Evolutionary conservation across 495 filamentous ascomycete species (phyloP).

Genomic region (Aspergillus nanangensis): DNA sequence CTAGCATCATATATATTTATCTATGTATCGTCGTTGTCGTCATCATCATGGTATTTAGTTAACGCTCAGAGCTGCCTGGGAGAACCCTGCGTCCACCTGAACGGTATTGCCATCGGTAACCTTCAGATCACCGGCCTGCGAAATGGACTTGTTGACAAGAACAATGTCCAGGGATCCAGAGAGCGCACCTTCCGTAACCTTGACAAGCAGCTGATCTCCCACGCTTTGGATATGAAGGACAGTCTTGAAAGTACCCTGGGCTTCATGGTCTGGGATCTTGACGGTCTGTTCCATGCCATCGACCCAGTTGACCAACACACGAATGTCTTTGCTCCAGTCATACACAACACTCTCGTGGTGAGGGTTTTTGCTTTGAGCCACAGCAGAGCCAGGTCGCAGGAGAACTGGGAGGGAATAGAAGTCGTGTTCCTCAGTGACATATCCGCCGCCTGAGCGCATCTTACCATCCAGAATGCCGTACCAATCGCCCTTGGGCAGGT

Average conservation of each 20-base stretch:
- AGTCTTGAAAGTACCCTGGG: neutral
- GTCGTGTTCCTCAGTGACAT: constrained; percentile 6
- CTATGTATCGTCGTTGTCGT: no score
- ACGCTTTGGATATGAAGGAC: neutral
- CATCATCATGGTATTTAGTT: no score
- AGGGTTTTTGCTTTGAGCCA: neutral
- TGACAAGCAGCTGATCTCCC: neutral
- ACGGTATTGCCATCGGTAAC: neutral
- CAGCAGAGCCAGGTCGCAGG: constrained; percentile 1
- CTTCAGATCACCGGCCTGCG: neutral
- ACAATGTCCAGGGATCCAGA: neutral
- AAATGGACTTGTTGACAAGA: constrained; percentile 4
- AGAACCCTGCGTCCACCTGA: neutral
- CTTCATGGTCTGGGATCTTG: constrained; percentile 6
- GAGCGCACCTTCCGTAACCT: constrained; percentile 4
- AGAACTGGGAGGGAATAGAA: constrained; percentile 8
- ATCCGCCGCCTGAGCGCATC: constrained; percentile 4
- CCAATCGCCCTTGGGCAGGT: constrained; percentile 9
- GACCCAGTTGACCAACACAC: constrained; percentile 7
- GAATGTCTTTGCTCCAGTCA: constrained; percentile 8
- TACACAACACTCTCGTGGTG: constrained; percentile 1
- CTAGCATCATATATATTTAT: no score
- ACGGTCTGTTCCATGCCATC: constrained; percentile 9
- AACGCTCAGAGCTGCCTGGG: no score
- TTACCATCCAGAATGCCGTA: constrained; percentile 8